Evolutionary conservation across 352 stramenopile genomes (phyloP), one percentile per base, ranked within the genome.

Genomic region (Pythium dissimile): DNA sequence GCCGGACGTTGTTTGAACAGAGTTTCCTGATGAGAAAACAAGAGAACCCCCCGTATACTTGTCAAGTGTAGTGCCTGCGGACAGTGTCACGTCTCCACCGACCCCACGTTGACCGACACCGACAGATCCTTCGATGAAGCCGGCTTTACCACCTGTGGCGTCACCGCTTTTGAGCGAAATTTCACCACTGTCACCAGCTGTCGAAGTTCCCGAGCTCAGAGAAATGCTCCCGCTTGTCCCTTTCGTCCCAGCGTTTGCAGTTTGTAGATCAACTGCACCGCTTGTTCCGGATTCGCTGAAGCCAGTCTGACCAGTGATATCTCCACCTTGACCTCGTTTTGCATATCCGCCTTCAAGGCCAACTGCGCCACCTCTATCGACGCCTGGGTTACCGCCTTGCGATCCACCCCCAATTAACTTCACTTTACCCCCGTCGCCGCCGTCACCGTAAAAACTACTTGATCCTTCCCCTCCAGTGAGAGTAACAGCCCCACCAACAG

Each of bases 401-500:
- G 82, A 84, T 38, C 77, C 79, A 52, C 94, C 92, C 54, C 88
- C 89, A 59, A 75, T 78, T 26, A 97, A 39, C 9, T 86, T 77
- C 13, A 97, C 71, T n/a, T 79, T 65, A 31, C 92, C 94, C n/a
- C 92, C 91, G 56, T 86, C 76, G 20, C 92, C 91, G 43, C 90
- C 89, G 60, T 94, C 79, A 2, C 69, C 82, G 50, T 80, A 91
- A 59, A 77, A 73, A 34, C 55, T 66, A 28, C 73, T 86, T 2
- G 69, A 66, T 23, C 83, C 83, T 76, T 89, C 83, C 13, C 74
- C 75, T 23, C 74, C 75, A 53, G 80, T 79, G 34, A 93, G 38
- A 5, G 66, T 70, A 15, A 89, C 71, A 23, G 66, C 61, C 24
- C 83, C 83, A 31, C 76, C 84, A 62, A 45, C 74, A 5, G 54